A percentile compares a stretch with the other conserved stretches of the same genome.
phyloP scores from a whole-genome alignment of 208 protist species.

The Wallacemonas sp. region DNA sequence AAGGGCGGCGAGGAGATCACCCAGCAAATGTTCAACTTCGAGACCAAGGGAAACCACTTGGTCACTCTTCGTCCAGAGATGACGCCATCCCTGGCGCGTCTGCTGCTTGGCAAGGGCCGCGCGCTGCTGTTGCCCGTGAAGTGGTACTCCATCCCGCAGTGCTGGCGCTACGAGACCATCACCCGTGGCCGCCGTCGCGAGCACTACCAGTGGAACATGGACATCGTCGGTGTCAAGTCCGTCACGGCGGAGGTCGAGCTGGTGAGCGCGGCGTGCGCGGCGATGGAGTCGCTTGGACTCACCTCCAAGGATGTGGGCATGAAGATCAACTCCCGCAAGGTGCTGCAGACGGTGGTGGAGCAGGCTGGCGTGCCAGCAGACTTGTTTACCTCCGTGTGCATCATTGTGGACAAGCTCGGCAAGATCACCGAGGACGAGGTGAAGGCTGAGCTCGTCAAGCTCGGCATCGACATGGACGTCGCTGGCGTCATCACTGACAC shows the following conservation, averaged over 20 bases:
- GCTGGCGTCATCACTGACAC: slow-evolving; percentile 78
- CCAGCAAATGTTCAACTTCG: slow-evolving; percentile 97
- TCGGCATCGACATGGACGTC: slow-evolving; percentile 60
- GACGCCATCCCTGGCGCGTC: slow-evolving; percentile 93
- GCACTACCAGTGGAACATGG: slow-evolving; percentile 98
- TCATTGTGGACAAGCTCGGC: slow-evolving; percentile 96
- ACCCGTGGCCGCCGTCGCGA: slow-evolving; percentile 94
- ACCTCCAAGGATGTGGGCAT: slow-evolving; percentile 91
- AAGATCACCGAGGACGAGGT: slow-evolving; percentile 91
- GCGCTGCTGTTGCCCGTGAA: slow-evolving; percentile 92
- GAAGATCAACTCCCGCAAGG: slow-evolving; percentile 92
- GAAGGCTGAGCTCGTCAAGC: slow-evolving; percentile 55
- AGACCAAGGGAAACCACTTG: slow-evolving; percentile 90
- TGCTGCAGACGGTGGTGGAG: slow-evolving; percentile 87
- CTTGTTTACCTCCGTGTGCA: slow-evolving; percentile 91
- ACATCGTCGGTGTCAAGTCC: slow-evolving; percentile 93
- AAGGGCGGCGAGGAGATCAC: slow-evolving; percentile 97
- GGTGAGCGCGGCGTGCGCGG: slow-evolving; percentile 80
- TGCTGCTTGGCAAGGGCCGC: slow-evolving; percentile 90
- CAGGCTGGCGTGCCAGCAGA: slow-evolving; percentile 73
- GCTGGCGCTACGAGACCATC: slow-evolving; percentile 96
- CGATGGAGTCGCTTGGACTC: slow-evolving; percentile 83
- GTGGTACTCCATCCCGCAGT: slow-evolving; percentile 96
- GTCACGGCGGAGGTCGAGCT: slow-evolving; percentile 94
- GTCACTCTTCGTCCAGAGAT: slow-evolving; percentile 96